Evolutionary conservation across 768 basidiomycete genomes (phyloP).

Genomic region (Leccinum disarticulatum): DNA sequence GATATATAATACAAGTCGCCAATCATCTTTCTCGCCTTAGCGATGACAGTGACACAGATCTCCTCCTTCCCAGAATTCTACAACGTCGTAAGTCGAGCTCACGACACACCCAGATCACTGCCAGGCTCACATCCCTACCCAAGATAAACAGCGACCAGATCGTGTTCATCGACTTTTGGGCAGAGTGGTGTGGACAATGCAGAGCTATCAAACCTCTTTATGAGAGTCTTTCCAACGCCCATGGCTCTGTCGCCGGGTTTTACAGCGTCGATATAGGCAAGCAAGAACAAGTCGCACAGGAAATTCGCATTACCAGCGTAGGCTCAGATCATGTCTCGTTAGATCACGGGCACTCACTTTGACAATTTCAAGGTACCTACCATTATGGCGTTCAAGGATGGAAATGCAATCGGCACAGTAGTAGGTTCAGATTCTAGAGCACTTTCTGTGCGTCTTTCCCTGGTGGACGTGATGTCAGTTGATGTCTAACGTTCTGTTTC

Average conservation of each 20-base stretch:
- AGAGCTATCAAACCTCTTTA: slow-evolving; percentile 7
- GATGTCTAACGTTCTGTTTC: no score
- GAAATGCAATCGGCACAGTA: background rate
- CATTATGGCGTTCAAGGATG: background rate
- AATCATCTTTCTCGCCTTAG: no score
- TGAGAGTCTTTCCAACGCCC: slow-evolving; percentile 2
- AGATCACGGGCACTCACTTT: background rate
- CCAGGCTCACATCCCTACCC: background rate
- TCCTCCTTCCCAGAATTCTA: background rate
- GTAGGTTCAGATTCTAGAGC: background rate
- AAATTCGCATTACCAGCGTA: slow-evolving; percentile 7
- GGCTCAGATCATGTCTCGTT: background rate
- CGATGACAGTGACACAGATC: slow-evolving; percentile 7
- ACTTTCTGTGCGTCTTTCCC: background rate
- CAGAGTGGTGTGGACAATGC: slow-evolving; percentile 11
- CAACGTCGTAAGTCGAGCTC: no score
- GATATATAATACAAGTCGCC: no score
- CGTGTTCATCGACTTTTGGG: slow-evolving; percentile 14
- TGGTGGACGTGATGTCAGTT: background rate
- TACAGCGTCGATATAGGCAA: slow-evolving; percentile 37
- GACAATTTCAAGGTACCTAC: slow-evolving; percentile 2
- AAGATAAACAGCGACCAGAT: slow-evolving; percentile 2
- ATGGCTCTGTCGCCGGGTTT: slow-evolving; percentile 1
- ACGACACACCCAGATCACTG: no score
- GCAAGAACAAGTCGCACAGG: slow-evolving; percentile 3